phyloP scores from a whole-genome alignment of 2,329 filamentous ascomycete genomes.

The Escovopsis sp. region DNA sequence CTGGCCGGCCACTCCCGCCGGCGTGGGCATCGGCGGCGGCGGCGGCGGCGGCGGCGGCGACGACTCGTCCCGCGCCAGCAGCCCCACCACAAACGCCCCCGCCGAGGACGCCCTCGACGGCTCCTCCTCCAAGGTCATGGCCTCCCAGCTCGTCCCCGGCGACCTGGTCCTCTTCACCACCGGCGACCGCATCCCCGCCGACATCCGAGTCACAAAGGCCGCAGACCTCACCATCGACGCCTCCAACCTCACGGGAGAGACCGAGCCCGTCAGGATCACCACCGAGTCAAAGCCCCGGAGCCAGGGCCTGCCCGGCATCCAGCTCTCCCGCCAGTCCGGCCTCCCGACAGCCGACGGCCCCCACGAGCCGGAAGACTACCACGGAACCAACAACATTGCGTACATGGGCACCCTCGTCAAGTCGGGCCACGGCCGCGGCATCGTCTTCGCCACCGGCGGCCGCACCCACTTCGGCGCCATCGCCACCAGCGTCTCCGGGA shows the following conservation, averaged over 20 bases:
- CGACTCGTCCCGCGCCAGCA: constrained; percentile 23
- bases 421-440: constrained; percentile 85
- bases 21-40: constrained; percentile 28
- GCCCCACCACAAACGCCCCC: constrained; percentile 40
- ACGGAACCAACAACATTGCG: constrained; percentile 77
- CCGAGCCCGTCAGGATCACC: constrained; percentile 75
- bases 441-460: constrained; percentile 92
- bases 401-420: constrained; percentile 97
- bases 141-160: constrained; percentile 74
- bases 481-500: constrained; percentile 83
- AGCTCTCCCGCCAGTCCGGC: constrained; percentile 27
- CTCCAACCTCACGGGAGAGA: constrained; percentile 93
- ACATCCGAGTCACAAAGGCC: constrained; percentile 84
- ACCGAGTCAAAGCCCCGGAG: constrained; percentile 37
- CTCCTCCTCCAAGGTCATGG: constrained; percentile 71
- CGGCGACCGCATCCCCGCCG: constrained; percentile 89
- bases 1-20: constrained; percentile 34
- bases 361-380: constrained; percentile 24
- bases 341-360: constrained; percentile 25
- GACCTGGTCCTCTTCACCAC: constrained; percentile 91
- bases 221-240: constrained; percentile 88
- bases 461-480: constrained; percentile 95
- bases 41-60: constrained; percentile 17
- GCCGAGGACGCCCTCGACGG: constrained; percentile 51
- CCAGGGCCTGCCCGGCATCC: constrained; percentile 15